Conservation (phyloP, 1,284 basidiomycete species). For the Fomitopsis schrenkii region DNA sequence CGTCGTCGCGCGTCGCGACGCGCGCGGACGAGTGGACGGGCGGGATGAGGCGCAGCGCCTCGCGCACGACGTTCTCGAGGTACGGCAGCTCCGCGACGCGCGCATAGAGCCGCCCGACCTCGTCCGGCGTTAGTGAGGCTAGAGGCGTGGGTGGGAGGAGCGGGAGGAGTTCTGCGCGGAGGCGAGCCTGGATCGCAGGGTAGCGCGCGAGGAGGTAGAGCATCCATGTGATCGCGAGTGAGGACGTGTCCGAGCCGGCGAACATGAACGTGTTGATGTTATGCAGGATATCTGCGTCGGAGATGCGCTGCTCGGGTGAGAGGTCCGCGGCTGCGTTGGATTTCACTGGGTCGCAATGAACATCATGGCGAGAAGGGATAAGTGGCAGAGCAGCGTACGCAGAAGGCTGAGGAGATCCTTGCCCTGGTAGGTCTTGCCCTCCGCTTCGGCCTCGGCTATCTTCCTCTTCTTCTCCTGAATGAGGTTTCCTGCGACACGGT, state of each 20-base stretch:
- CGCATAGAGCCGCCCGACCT: constrained; percentile 53
- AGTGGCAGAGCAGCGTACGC: constrained; percentile 35
- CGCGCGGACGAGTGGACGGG: constrained; percentile 80
- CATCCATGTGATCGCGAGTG: constrained; percentile 76
- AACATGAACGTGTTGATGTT: constrained; percentile 87
- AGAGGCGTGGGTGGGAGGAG: constrained; percentile 33
- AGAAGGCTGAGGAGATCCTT: constrained; percentile 68
- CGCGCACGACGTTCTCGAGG: constrained; percentile 74
- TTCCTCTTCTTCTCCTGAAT: constrained; percentile 71
- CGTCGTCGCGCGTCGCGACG: constrained; percentile 69
- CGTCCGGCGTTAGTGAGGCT: constrained; percentile 48
- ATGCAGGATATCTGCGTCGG: constrained; percentile 75
- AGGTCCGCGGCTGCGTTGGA: constrained; percentile 66
- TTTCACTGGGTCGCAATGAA: constrained; percentile 46
- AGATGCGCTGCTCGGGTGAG: constrained; percentile 64
- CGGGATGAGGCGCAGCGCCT: constrained; percentile 70
- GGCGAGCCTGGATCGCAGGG: constrained; percentile 55
- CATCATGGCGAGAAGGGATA: constrained; percentile 1
- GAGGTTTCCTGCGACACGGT: constrained; percentile 61
- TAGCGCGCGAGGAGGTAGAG: constrained; percentile 65
- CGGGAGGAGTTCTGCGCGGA: constrained; percentile 57
- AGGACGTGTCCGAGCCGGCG: constrained; percentile 82
- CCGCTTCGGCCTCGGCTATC: constrained; percentile 51
- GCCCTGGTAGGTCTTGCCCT: constrained; percentile 42
- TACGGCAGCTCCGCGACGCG: constrained; percentile 62